Percentiles rank a stretch among this genome's conserved stretches.
These are phyloP conservation scores for Euclidium syriacum DNA, from an alignment of 345 rosid species.

Conservation along the genomic window DNA sequence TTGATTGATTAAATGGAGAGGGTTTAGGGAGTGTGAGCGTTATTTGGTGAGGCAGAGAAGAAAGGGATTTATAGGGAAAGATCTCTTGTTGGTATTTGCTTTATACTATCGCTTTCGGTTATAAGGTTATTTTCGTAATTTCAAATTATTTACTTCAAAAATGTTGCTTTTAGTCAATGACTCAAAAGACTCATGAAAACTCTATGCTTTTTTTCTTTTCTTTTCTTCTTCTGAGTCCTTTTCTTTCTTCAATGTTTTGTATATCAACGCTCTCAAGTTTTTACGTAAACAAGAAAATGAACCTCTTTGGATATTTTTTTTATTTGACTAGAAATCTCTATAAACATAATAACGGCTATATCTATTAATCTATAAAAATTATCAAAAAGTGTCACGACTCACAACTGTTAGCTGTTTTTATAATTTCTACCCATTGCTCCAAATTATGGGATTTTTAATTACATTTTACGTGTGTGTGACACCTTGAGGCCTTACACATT, in stretches of 20 bases:
- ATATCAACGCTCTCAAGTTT: neutral
- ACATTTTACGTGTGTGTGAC: neutral
- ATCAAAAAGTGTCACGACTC: neutral
- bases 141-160: neutral
- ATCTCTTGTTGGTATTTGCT: neutral
- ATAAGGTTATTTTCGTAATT: constrained; percentile 4
- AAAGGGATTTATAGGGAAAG: constrained; percentile 10
- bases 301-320: too few relatives aligned
- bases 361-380: too few relatives aligned
- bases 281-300: neutral
- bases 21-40: constrained; percentile 23
- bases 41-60: constrained; percentile 12
- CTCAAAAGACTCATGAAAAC: neutral
- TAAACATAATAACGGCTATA: too few relatives aligned
- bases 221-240: neutral
- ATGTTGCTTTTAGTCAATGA: neutral
- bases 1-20: constrained; percentile 7
- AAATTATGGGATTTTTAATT: neutral
- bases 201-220: neutral
- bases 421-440: neutral
- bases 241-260: constrained; percentile 9
- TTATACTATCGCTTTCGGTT: constrained; percentile 14
- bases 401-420: neutral
- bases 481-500: neutral
- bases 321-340: too few relatives aligned